Base-by-base conservation (phyloP, 2,329 filamentous ascomycete genomes). In the Aspergillus cejpii region DNA sequence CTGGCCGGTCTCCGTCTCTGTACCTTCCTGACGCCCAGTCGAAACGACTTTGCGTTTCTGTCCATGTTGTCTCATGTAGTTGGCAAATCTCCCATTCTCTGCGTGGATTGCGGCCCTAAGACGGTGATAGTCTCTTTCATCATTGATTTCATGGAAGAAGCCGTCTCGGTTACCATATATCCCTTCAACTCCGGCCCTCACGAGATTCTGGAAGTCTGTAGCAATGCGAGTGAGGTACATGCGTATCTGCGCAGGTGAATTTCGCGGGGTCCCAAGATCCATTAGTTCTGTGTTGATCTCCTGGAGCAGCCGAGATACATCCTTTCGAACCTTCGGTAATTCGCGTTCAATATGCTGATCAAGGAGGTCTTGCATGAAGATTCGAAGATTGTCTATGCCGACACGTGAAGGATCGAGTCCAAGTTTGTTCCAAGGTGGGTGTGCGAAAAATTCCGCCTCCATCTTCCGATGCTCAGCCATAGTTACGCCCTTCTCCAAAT, bases 281-380 rank as follows among this genome's bases (percentile, higher is more conserved):
- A 11, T 11, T 15, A 55, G 41, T 19, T 54, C 51, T 17, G 47
- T 20, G 7, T 44, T 45, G 2, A 34, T 42, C 12, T 36, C 15
- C 3, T 46, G 15, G 3, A 59, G 44, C 10, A 58, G 20, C 2
- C 34, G 37, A 14, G 40, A 34, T 1, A 56, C 23, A n/a, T 58
- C 54, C 11, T 57, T 23, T 6, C 42, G 42, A 8, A 59, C 53
- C 15, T 53, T 57, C 0, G 51, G 56, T 2, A 59, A 31, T 28
- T 56, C 51, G 1, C 44, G 44, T 37, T 57, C 52, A 15, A 57
- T 55, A 23, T 58, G 49, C 3, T 44, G 38, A 20, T 58, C 53
- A 2, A 58, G 39, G 8, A 58, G 37, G 2, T 49, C 50, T 46
- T 54, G 39, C 21, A 58, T 11, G 21, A 57, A 59, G 1, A 14